Percentiles rank a stretch among this genome's conserved stretches.
Evolutionary conservation across 75 land plant species (phyloP).

Genomic region (Cryptomeria japonica): DNA sequence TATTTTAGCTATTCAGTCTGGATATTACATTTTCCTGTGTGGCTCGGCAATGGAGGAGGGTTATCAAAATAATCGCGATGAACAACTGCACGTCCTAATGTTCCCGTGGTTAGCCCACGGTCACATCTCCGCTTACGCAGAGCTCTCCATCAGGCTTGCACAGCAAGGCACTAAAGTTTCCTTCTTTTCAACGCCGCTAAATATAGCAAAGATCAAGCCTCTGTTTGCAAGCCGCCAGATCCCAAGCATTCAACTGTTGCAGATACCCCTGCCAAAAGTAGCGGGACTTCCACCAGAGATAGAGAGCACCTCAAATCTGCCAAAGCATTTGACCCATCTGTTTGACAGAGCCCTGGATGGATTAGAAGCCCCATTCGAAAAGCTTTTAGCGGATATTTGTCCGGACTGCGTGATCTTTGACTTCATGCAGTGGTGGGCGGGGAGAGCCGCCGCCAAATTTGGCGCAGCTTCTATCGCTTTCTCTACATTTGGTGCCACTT

Average conservation of each 20-base stretch:
- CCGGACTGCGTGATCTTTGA: not conserved
- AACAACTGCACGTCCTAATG: not conserved
- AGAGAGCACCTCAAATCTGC: too few species aligned
- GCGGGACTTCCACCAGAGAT: too few species aligned
- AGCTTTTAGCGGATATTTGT: not conserved
- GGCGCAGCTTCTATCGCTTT: too few species aligned
- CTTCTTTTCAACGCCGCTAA: not conserved
- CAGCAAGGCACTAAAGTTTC: not conserved
- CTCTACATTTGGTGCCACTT: too few species aligned
- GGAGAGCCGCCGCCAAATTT: too few species aligned
- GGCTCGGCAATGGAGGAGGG: too few species aligned
- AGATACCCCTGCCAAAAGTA: not conserved
- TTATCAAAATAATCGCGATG: not conserved
- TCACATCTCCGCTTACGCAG: not conserved
- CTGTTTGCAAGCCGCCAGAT: not conserved
- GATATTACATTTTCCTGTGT: too few species aligned
- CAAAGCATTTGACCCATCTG: too few species aligned
- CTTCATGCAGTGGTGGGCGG: not conserved
- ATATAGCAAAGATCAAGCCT: not conserved
- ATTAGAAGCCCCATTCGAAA: not conserved
- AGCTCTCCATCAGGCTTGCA: constrained; percentile 1
- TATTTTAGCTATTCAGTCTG: too few species aligned
- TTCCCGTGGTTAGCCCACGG: not conserved
- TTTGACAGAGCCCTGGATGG: too few species aligned
- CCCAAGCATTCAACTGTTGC: not conserved